These are phyloP conservation scores for Rhynchosporium secalis DNA, from an alignment of 2,329 filamentous ascomycete species.

Conservation along the genomic window DNA sequence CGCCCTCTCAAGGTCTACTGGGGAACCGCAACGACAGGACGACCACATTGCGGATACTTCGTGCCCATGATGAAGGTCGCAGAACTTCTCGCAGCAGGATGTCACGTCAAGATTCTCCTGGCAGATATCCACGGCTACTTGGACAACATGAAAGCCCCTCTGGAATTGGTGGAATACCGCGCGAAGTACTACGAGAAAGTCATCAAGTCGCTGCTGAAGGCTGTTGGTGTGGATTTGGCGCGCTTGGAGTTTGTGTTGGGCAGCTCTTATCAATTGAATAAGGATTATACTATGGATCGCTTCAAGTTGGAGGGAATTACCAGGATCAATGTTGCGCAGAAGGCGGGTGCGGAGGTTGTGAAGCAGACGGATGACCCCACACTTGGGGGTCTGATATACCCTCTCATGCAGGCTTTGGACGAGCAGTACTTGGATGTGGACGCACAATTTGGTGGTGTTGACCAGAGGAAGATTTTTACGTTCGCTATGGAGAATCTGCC, in stretches of 20 bases:
- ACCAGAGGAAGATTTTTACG: conserved; percentile 88
- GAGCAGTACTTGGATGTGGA: conserved; percentile 82
- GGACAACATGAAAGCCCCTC: conserved; percentile 81
- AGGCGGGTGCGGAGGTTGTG: conserved; percentile 89
- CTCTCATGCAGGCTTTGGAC: conserved; percentile 85
- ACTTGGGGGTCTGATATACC: conserved; percentile 75
- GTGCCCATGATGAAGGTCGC: conserved; percentile 81
- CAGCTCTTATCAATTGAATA: conserved; percentile 73
- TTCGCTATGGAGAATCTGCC: conserved; percentile 83
- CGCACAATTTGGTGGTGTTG: conserved; percentile 81
- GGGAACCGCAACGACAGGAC: conserved; percentile 66
- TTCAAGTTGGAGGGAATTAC: conserved; percentile 62
- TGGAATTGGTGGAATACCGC: conserved; percentile 81
- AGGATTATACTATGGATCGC: conserved; percentile 83
- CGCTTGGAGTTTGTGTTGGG: conserved; percentile 83
- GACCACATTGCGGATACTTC: conserved; percentile 87
- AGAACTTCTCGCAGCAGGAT: conserved; percentile 81
- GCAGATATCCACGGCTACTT: conserved; percentile 81
- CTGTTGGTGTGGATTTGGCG: conserved; percentile 67
- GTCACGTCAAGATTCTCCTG: conserved; percentile 71
- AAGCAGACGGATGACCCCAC: conserved; percentile 83
- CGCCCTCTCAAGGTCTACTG: conserved; percentile 80
- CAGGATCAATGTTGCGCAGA: conserved; percentile 60
- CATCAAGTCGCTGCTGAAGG: conserved; percentile 77
- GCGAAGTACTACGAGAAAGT: conserved; percentile 79